Base-by-base conservation (phyloP, 257 asterid species). In the Solanum arcanum region DNA sequence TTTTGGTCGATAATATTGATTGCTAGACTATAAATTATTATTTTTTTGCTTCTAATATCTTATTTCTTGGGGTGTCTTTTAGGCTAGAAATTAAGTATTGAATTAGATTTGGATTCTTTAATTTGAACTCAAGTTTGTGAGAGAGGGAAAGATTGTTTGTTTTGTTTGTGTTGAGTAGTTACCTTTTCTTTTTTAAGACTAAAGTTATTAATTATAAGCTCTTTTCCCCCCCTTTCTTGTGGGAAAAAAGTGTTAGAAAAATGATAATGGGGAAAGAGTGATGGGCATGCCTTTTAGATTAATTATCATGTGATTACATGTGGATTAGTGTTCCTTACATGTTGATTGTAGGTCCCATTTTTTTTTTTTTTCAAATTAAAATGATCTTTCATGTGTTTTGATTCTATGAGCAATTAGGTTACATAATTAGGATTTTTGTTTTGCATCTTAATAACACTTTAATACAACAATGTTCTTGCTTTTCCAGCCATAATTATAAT, bases 241-340 rank as follows among this genome's bases (percentile, higher is more conserved):
- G 44, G 42, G 81, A 73, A 41, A 41, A 76, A 80, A 47, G 68
- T 47, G 42, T 47, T 80, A 15, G 84, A 80, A 46, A 59, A 83
- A 72, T 80, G 29, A 70, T 80, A 82, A 69, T 85, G 86, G 88
- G 69, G 78, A 85, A 88, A 89, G 87, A 90, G 86, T 84, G 86
- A 88, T 90, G 87, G 87, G 70, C 83, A 88, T 77, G 72, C 83
- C 89, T 88, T 90, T 88, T 88, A 83, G 86, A 85, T 70, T 89
- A 72, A 72, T 37, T 86, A 90, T 90, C 97, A 95, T 94, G 96
- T 94, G 98, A 92, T 92, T 92, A 88, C 93, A 91, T 93, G 92
- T 90, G 94, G 88, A 82, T 89, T 88, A 87, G 85, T 87, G 85
- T 80, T 80, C 27, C 89, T 86, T 87, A 89, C 81, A 56, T 86